Conservation (phyloP, 768 basidiomycete species). For the Lactarius quietus region DNA sequence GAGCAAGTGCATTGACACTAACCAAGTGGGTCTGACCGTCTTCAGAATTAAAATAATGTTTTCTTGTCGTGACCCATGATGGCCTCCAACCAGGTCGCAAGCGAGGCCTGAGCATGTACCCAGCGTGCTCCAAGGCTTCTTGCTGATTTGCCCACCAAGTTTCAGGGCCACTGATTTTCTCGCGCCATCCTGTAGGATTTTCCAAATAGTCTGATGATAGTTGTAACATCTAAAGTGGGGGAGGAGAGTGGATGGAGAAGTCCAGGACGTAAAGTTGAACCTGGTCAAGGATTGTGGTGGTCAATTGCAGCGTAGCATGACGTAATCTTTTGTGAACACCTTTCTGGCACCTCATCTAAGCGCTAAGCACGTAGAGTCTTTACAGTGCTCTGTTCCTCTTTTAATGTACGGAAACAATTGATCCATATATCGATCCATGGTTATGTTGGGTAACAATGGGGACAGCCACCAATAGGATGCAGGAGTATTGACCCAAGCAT, state of each 20-base stretch:
- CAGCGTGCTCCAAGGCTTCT: not conserved
- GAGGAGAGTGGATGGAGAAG: not conserved
- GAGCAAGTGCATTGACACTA: rapidly evolving
- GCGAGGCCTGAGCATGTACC: conserved; percentile 17
- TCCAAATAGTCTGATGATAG: not conserved
- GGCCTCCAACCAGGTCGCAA: conserved; percentile 15
- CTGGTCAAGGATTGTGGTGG: no score
- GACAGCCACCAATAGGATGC: not conserved
- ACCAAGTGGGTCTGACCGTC: conserved; percentile 10
- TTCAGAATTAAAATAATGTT: not conserved
- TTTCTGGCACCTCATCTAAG: no score
- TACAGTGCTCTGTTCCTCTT: no score
- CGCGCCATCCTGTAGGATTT: not conserved
- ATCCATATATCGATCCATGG: no score
- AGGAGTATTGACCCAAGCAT: no score
- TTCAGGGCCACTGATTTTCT: not conserved
- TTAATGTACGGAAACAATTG: no score
- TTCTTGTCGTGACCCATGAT: conserved; percentile 5
- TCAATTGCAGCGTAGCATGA: no score
- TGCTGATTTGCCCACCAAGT: conserved; percentile 8
- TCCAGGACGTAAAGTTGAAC: not conserved
- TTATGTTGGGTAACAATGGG: not conserved
- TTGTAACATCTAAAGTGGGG: not conserved
- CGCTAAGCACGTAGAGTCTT: no score
- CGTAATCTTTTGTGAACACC: no score